phyloP scores from a whole-genome alignment of 2,329 filamentous ascomycete species.

The Cryphonectria nitschkei region DNA sequence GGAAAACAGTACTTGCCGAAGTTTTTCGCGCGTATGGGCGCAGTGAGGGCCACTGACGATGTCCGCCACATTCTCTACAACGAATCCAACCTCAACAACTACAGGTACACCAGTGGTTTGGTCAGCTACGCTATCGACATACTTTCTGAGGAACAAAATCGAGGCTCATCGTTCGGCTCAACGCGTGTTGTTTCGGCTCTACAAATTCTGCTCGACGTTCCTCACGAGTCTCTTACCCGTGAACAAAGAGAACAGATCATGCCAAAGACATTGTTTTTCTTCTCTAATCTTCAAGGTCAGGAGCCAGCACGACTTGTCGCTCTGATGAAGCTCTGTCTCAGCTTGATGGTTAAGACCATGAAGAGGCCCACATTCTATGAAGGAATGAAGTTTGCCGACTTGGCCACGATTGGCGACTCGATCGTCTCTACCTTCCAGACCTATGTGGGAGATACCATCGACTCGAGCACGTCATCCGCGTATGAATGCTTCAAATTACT shows the following conservation, averaged over 20 bases:
- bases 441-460: no score
- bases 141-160: slow-evolving; percentile 15
- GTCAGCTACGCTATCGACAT: slow-evolving; percentile 20
- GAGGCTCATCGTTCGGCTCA: slow-evolving; percentile 6
- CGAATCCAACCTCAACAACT: slow-evolving; percentile 25
- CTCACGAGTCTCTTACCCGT: slow-evolving; percentile 46
- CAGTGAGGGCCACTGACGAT: slow-evolving; percentile 3
- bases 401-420: slow-evolving; percentile 38
- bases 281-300: slow-evolving; percentile 33
- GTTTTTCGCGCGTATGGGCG: slow-evolving; percentile 13
- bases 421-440: slow-evolving; percentile 19
- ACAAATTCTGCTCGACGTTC: slow-evolving; percentile 38
- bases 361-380: slow-evolving; percentile 55
- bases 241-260: slow-evolving; percentile 50
- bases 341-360: slow-evolving; percentile 55
- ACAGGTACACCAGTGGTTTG: slow-evolving; percentile 24
- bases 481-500: slow-evolving; percentile 24
- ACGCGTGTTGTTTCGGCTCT: slow-evolving; percentile 12
- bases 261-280: slow-evolving; percentile 37
- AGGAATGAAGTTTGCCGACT: slow-evolving; percentile 46
- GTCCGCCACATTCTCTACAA: slow-evolving; percentile 16
- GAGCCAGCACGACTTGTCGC: slow-evolving; percentile 13
- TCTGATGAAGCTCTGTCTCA: slow-evolving; percentile 43
- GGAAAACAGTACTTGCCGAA: slow-evolving; percentile 19
- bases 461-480: neutral